Base-by-base conservation (phyloP, 306 rosid genomes). In the Neltuma alba region DNA sequence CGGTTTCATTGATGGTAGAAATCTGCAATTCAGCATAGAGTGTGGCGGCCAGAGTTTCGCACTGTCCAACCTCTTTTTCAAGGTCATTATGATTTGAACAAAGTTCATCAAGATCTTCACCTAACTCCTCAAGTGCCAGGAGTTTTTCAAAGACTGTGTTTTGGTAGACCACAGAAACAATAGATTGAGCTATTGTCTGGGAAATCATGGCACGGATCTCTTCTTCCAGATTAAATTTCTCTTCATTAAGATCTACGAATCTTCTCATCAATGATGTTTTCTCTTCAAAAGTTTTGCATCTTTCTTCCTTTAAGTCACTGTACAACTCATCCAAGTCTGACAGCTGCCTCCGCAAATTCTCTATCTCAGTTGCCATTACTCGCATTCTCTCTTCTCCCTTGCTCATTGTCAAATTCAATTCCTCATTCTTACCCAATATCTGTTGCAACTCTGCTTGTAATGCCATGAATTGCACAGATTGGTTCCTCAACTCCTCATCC, bases 141-240 rank as follows among this genome's bases (percentile, higher is more conserved):
- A 86, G 62, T 58, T 89, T 88, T 82, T 86, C 90, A 64, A 81
- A 82, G 73, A 90, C 76, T 40, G 87, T 80, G 74, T 87, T 89
- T 37, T 84, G 89, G 75, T 82, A 88, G 76, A 92, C 77, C 70
- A 89, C 79, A 74, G 92, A 92, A 79, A 81, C 75, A 84, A 89
- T 91, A 28, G 87, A 82, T 73, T 90, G 90, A 86, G 79, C 85
- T 80, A 86, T 76, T 77, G 85, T 90, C 82, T 94, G 92, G 68
- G 83, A 77, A 71, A 92, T 81, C 88, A 90, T 74, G 55, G 21
- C 52, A 37, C 76, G 78, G 72, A 89, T 78, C 78, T 92, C 96
- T 76, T 89, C 89, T 86, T 92, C 93, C 61, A 91, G 74, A 76
- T 61, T 81, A 44, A 77, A 58, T 48, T 83, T 88, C 76, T 85